Evolutionary conservation across 2,329 filamentous ascomycete species (phyloP).

Genomic region (Fusarium cicatricum): DNA sequence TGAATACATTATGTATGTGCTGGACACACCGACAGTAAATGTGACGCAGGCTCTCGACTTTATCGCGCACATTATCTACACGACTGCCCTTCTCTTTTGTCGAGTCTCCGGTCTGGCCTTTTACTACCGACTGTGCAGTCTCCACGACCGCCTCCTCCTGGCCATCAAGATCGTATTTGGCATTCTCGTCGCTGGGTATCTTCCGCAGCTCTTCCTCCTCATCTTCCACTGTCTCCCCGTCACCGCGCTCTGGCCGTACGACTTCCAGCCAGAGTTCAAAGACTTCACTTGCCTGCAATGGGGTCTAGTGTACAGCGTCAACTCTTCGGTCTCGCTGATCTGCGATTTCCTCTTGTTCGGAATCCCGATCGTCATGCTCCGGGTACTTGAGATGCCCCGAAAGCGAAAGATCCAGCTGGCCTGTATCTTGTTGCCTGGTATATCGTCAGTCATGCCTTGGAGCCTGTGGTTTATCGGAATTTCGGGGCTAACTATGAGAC

Average conservation of each 20-base stretch:
- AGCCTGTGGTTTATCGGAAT: neutral
- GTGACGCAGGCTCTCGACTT: slow-evolving; percentile 59
- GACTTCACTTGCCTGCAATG: slow-evolving; percentile 57
- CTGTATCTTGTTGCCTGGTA: slow-evolving; percentile 58
- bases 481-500: slow-evolving; percentile 1
- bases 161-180: slow-evolving; percentile 48
- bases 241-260: slow-evolving; percentile 61
- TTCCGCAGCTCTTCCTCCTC: slow-evolving; percentile 59
- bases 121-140: slow-evolving; percentile 56
- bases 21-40: slow-evolving; percentile 51
- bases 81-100: slow-evolving; percentile 57
- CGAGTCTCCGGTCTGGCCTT: slow-evolving; percentile 62
- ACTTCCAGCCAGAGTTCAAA: slow-evolving; percentile 52
- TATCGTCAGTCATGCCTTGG: slow-evolving; percentile 49
- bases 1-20: slow-evolving; percentile 56
- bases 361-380: slow-evolving; percentile 58
- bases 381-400: slow-evolving; percentile 53
- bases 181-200: slow-evolving; percentile 52
- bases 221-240: slow-evolving; percentile 61
- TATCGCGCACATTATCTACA: slow-evolving; percentile 60
- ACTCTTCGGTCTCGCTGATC: slow-evolving; percentile 57
- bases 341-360: slow-evolving; percentile 61
- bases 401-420: slow-evolving; percentile 57
- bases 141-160: slow-evolving; percentile 47
- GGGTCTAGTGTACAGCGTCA: slow-evolving; percentile 61